phyloP scores from a whole-genome alignment of 2,329 filamentous ascomycete genomes.

The Catunica adiposa region DNA sequence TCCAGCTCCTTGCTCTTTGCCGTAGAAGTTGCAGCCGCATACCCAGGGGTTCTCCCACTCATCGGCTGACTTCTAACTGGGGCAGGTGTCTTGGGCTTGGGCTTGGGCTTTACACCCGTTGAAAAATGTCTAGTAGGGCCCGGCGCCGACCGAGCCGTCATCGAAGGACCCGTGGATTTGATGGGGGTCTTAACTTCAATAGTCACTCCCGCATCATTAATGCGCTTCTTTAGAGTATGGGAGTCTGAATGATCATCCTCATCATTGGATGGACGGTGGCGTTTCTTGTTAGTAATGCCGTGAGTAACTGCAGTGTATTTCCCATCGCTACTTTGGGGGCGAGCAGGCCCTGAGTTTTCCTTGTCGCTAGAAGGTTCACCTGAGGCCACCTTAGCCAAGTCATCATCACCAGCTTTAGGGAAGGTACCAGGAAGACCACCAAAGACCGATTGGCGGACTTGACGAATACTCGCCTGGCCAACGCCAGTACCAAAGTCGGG shows the following conservation, averaged over 20 bases:
- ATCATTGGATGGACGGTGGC: constrained; percentile 39
- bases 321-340: constrained; percentile 17
- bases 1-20: constrained; percentile 10
- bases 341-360: constrained; percentile 34
- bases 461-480: constrained; percentile 44
- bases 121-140: constrained; percentile 14
- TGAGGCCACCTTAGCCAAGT: constrained; percentile 14
- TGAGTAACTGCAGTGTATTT: constrained; percentile 36
- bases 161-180: not conserved
- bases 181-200: constrained; percentile 36
- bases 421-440: constrained; percentile 40
- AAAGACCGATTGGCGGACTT: constrained; percentile 37
- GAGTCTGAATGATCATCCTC: constrained; percentile 35
- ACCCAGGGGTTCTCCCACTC: constrained; percentile 7
- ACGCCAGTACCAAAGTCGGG: constrained; percentile 39
- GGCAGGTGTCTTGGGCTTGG: constrained; percentile 9
- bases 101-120: constrained; percentile 20
- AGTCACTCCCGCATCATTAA: constrained; percentile 30
- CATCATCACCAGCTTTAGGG: constrained; percentile 22
- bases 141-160: not conserved
- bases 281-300: constrained; percentile 50
- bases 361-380: constrained; percentile 30
- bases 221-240: constrained; percentile 46
- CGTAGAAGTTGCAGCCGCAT: constrained; percentile 10
- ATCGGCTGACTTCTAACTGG: not conserved